Evolutionary conservation across 768 basidiomycete species (phyloP), one percentile per base, ranked within the genome.

Genomic region (Pholiota microspora): DNA sequence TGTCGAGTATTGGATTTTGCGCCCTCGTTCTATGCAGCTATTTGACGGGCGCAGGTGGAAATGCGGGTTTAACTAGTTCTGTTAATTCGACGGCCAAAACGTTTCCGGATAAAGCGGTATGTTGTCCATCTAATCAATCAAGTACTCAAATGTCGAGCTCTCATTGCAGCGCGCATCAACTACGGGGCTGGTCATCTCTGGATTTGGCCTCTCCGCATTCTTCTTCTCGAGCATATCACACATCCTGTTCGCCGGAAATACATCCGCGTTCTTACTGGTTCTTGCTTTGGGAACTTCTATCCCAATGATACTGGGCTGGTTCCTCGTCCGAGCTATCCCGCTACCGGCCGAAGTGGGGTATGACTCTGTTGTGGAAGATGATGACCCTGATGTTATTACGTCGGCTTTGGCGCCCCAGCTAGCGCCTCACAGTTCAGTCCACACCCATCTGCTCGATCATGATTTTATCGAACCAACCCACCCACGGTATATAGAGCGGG

Each of bases 181-280:
- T 7, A 91, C 88, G 0, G 87, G 88, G 1, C 66, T 92, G 7
- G 92, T 94, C 29, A 70, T 94, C 16, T 91, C 92, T 0, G 94
- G 92, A 28, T 94, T 92, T 58, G 94, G 94, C 0, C 81, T 98
- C 13, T 94, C 92, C 0, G 94, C 94, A 0, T 96, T 96, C 75
- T 76, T 90, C 58, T 97, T 95, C 71, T 89, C 91, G 10, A 79
- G 84, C 0, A 71, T 95, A 32, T 84, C 92, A 0, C 85, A 87
- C 53, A 63, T 80, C 0, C 67, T 86, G 38, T 95, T 85, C 62
- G 84, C 89, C 0, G 92, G 90, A 0, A 78, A 94, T 62, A 90
- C 89, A 0, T 88, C 86, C 0, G 79, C 84, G 1, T 88, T 96
- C 62, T 70, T 98, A 1, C 76, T 88, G 0, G 70, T 92, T 3